These are phyloP conservation scores for Tetrapisispora iriomotensis DNA, from an alignment of 805 yeast genomes.

Conservation along the genomic window DNA sequence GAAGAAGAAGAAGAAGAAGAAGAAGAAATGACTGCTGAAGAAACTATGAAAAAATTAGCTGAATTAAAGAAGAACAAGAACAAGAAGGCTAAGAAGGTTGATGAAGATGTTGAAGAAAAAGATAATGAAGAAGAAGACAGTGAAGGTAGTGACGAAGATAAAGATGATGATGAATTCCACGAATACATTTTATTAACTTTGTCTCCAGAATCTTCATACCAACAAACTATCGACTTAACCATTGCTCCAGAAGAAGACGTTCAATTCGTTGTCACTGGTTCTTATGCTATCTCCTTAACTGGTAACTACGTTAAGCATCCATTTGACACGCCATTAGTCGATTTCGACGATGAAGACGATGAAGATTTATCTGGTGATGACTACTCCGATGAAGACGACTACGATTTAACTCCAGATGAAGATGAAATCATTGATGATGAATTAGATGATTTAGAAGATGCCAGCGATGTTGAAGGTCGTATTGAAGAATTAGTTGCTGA, in stretches of 20 bases:
- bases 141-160: constrained; percentile 48
- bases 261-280: constrained; percentile 89
- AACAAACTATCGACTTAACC: constrained; percentile 84
- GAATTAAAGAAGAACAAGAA: constrained; percentile 44
- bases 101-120: constrained; percentile 39
- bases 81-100: constrained; percentile 39
- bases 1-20: constrained; percentile 34
- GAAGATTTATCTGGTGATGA: constrained; percentile 33
- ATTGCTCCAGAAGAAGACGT: constrained; percentile 91
- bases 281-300: constrained; percentile 81
- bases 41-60: constrained; percentile 32
- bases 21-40: constrained; percentile 32
- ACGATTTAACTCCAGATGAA: constrained; percentile 39
- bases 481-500: constrained; percentile 66
- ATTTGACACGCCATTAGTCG: constrained; percentile 44
- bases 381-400: constrained; percentile 38
- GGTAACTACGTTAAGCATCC: constrained; percentile 98
- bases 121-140: constrained; percentile 42
- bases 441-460: constrained; percentile 55
- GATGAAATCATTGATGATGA: constrained; percentile 39
- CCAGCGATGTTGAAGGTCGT: constrained; percentile 60
- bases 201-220: constrained; percentile 74
- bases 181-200: constrained; percentile 83
- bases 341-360: constrained; percentile 40
- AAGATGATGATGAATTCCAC: constrained; percentile 66